Evolutionary conservation across 148 eudicot species (phyloP).

Genomic region (Cornus florida): DNA sequence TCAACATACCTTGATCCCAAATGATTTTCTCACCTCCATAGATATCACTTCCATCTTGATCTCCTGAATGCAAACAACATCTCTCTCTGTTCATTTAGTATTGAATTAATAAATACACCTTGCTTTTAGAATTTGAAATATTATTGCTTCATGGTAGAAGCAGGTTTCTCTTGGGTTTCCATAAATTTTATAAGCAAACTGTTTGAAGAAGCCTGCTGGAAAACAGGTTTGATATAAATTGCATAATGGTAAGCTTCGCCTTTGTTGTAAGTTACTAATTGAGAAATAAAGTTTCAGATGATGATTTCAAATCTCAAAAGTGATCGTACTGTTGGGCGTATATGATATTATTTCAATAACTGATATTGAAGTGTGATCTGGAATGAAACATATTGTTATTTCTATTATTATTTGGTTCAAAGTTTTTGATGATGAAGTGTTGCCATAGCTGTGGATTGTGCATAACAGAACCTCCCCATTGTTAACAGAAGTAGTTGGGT

Average conservation of each 20-base stretch:
- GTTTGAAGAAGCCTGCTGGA: background rate
- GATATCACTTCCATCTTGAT: too few relatives aligned
- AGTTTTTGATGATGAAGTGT: background rate
- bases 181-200: background rate
- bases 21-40: too few relatives aligned
- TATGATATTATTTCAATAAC: background rate
- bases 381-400: background rate
- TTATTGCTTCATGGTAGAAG: background rate
- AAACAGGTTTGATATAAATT: too few relatives aligned
- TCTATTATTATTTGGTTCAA: background rate
- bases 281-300: too few relatives aligned
- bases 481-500: background rate
- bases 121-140: too few relatives aligned
- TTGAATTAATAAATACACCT: too few relatives aligned
- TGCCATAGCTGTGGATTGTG: background rate
- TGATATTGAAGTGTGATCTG: background rate
- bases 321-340: background rate
- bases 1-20: too few relatives aligned
- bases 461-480: background rate
- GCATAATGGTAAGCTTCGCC: background rate
- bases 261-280: background rate
- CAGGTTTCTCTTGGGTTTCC: background rate
- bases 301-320: background rate
- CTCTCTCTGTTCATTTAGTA: too few relatives aligned
- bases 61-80: too few relatives aligned